phyloP scores from a whole-genome alignment of 352 stramenopile genomes.

The Pythium myriotylum region DNA sequence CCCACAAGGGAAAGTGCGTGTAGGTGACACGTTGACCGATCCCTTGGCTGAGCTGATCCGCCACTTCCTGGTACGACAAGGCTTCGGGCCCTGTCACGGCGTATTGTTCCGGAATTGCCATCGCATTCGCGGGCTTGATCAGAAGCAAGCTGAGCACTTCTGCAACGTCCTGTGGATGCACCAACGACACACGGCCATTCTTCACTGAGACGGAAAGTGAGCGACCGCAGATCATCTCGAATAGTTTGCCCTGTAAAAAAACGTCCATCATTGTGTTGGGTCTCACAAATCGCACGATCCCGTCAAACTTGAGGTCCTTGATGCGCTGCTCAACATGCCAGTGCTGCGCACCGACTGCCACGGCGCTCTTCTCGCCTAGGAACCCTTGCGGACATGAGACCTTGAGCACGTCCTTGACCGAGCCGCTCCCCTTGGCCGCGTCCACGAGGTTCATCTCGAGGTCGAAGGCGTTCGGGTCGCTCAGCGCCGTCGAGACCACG shows the following conservation, averaged over 20 bases:
- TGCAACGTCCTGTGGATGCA: constrained; percentile 61
- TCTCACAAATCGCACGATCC: constrained; percentile 39
- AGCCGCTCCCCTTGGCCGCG: constrained; percentile 18
- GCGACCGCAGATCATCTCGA: constrained; percentile 63
- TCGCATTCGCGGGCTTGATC: not conserved
- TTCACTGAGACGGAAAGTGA: constrained; percentile 70
- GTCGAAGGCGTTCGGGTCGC: constrained; percentile 23
- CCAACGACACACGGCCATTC: constrained; percentile 53
- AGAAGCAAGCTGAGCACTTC: constrained; percentile 43
- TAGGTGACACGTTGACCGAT: constrained; percentile 53
- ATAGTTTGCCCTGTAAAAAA: constrained; percentile 50
- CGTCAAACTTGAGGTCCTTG: constrained; percentile 16
- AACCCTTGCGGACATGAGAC: constrained; percentile 57
- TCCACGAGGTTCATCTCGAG: constrained; percentile 31
- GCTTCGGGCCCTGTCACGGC: constrained; percentile 61
- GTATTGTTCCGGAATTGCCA: constrained; percentile 20
- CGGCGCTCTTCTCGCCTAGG: constrained; percentile 33
- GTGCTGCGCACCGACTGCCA: constrained; percentile 43
- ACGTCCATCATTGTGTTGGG: constrained; percentile 59
- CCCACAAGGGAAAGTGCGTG: constrained; percentile 74
- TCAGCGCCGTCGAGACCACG: constrained; percentile 37
- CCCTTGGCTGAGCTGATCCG: constrained; percentile 40
- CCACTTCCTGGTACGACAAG: constrained; percentile 54
- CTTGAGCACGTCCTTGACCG: constrained; percentile 41
- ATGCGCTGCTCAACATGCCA: constrained; percentile 52